Base-by-base conservation (phyloP, 2,329 filamentous ascomycete genomes). In the Falciphora oryzae region DNA sequence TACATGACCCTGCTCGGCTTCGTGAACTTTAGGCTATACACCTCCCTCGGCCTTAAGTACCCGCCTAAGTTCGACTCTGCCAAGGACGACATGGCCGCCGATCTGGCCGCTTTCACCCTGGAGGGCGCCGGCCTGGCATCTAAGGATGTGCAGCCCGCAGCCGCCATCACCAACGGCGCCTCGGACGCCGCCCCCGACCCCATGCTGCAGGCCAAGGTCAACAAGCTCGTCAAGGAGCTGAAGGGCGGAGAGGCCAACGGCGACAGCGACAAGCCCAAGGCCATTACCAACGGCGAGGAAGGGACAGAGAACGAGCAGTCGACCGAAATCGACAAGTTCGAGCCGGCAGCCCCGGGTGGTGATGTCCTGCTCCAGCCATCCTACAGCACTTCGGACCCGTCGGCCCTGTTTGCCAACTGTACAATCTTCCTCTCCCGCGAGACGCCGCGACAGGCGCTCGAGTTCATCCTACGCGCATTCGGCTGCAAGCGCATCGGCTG, bases 1-100 rank as follows among this genome's bases (percentile, higher is more conserved):
- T 99, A 99, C 82, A 97, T 96, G 72, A 98, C 94, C 5, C 84
- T 99, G 18, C 83, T 99, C 27, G 91, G 94, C 66, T 99, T 99
- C 73, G 88, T 98, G 78, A 97, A 99, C 83, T 99, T 93, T 83
- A 84, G 92, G 68, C 83, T 99, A 60, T 99, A 97, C 80, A 97
- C 93, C 1, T 89, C 91, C 0, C 82, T 96, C 68, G 95, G 95
- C 11, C 80, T 99, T 67, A 92, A 97, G 65, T 99, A 99, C 75
- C 95, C 95, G 25, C 95, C 95, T 67, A 97, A 93, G 77, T 98
- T 98, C 72, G 92, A 97, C 75, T 81, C 86, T 70, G 83, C 83
- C 74, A 94, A 91, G 78, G 95, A 98, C 73, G 93, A 97, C 75
- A 86, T 90, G 72, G 93, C 92, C 67, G 95, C 90, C 59, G 95